Base-by-base conservation (phyloP, 768 basidiomycete species). In the Mycena latifolia region DNA sequence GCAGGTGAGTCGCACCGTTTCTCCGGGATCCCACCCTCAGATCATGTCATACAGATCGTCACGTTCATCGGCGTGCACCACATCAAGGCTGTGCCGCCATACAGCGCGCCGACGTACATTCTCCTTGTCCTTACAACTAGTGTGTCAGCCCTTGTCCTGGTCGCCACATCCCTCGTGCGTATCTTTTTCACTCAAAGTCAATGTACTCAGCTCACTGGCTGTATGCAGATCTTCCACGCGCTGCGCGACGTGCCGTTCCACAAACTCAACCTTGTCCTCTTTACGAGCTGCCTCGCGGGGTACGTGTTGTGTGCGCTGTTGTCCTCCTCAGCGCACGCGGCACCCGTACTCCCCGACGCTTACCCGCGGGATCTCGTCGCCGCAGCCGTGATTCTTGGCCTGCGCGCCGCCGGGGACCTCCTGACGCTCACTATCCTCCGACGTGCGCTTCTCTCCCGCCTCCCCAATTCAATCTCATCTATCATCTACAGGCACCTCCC, bases 221-320 rank as follows among this genome's bases (percentile, higher is more conserved):
- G 15, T 18, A 4, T n/a, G 11, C 48, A 61, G 59, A 27, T 62
- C 2, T 62, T 54, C 51, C 61, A 55, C 17, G 25, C 24, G 9
- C 39, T 54, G 8, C 39, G n/a, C 17, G 43, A 53, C 17, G 43
- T 55, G 1, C 29, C 61, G 5, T 27, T 62, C 24, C 61, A 62
- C 41, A 54, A 31, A n/a, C 2, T 55, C 11, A 62, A 62, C n/a
- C 28, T 62, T n/a, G 29, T 31, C 1, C 51, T 62, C 20, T 62
- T 62, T 28, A 62, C 39, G 28, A 46, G 51, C 29, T 62, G 41
- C n/a, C 20, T 62, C 24, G 43, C n/a, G 11, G 61, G 39, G 2
- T 62, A 62, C 43, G 14, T 20, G 14, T 0, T 46, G 12, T 3
- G 29, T 22, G 27, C 33, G 18, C 9, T 62, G 5, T 2, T 62